Evolutionary conservation across 495 filamentous ascomycete genomes (phyloP).

Genomic region (Penicillium cosmopolitanum): DNA sequence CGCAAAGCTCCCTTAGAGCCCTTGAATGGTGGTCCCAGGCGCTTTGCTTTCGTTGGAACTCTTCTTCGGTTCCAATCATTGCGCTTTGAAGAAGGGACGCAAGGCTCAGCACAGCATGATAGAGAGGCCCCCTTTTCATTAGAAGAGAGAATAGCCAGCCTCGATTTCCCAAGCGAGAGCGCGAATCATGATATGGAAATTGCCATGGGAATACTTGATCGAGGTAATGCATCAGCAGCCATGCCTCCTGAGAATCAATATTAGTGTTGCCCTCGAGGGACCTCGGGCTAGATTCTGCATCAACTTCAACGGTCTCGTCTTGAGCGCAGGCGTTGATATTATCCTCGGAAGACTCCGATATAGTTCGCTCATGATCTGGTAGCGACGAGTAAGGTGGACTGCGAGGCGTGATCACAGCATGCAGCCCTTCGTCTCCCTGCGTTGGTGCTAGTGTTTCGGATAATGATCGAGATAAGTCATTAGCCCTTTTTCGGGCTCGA

Average conservation of each 20-base stretch:
- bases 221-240: constrained; percentile 23
- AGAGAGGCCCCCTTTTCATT: constrained; percentile 12
- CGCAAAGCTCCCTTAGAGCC: constrained; percentile 9
- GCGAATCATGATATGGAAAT: constrained; percentile 8
- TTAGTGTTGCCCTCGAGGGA: not conserved
- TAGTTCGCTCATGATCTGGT: not conserved
- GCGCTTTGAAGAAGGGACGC: constrained; percentile 12
- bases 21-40: constrained; percentile 11
- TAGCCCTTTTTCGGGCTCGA: constrained; percentile 8
- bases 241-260: constrained; percentile 17
- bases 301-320: not conserved
- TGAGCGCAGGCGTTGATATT: not conserved
- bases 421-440: not conserved
- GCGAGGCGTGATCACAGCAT: not conserved
- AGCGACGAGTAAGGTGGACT: not conserved
- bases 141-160: constrained; percentile 12
- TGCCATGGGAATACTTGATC: constrained; percentile 21
- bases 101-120: constrained; percentile 9
- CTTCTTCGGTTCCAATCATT: constrained; percentile 7
- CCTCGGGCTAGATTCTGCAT: not conserved
- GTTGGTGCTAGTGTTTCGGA: not conserved
- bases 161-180: constrained; percentile 9
- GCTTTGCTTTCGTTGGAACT: constrained; percentile 9
- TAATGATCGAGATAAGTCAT: constrained; percentile 2
- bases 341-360: not conserved